Evolutionary conservation across 192 early-diverging fungal species (phyloP).

Genomic region (Gonapodya sp.): DNA sequence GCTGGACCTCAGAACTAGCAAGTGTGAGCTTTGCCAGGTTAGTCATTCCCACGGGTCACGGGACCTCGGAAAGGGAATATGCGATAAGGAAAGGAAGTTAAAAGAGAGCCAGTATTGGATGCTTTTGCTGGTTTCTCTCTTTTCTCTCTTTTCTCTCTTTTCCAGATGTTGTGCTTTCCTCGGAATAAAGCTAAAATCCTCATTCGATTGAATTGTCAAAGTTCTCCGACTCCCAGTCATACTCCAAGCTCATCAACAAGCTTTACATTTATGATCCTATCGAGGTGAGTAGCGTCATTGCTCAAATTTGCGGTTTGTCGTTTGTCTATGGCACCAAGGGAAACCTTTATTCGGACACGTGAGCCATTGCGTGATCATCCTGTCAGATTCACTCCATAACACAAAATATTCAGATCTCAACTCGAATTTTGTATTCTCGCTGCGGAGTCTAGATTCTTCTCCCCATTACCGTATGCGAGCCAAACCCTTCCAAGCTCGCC

Average conservation of each 20-base stretch:
- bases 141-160: not conserved
- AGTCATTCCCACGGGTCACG: not conserved
- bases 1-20: constrained; percentile 44
- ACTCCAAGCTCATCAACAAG: constrained; percentile 48
- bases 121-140: not conserved
- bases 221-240: constrained; percentile 43
- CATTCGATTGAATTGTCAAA: too few relatives aligned
- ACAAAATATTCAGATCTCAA: too few relatives aligned
- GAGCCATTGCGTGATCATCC: too few relatives aligned
- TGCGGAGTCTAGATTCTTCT: constrained; percentile 45
- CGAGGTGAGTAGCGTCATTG: constrained; percentile 35
- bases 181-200: not conserved
- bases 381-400: too few relatives aligned
- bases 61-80: not conserved
- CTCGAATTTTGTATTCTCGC: too few relatives aligned
- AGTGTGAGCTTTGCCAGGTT: constrained; percentile 54
- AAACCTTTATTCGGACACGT: too few relatives aligned
- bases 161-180: not conserved
- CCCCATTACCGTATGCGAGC: constrained; percentile 35
- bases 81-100: not conserved
- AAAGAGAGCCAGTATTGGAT: not conserved
- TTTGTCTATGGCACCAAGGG: not conserved
- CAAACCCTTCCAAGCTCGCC: constrained; percentile 40
- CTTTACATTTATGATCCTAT: constrained; percentile 42
- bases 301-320: not conserved